Conservation (phyloP, 176 grass and related monocot genomes). For the Themeda triandra region DNA sequence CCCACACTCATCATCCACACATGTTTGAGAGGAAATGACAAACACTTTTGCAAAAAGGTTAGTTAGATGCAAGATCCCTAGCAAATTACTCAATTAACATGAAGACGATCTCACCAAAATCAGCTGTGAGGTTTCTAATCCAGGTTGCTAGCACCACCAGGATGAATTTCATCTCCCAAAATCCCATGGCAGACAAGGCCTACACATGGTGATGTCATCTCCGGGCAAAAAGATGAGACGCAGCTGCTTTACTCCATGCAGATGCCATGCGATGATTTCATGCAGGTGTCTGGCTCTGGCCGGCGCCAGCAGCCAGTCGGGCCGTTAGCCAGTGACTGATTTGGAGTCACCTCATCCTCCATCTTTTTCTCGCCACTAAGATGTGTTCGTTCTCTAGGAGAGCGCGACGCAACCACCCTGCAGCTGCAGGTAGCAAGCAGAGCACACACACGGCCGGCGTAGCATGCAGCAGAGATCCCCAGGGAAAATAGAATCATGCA, state of each 20-base stretch:
- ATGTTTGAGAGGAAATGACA: not conserved
- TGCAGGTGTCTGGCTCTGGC: constrained; percentile 16
- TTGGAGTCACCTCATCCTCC: constrained; percentile 27
- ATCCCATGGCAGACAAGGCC: constrained; percentile 35
- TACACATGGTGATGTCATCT: constrained; percentile 52
- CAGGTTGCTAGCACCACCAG: too few relatives aligned
- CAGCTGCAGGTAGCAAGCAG: not conserved
- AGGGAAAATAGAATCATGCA: constrained; percentile 37
- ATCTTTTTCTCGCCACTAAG: constrained; percentile 47
- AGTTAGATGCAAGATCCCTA: not conserved
- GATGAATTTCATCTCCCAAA: constrained; percentile 8
- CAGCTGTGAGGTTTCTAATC: too few relatives aligned
- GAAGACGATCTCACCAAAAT: not conserved
- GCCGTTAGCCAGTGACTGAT: constrained; percentile 41
- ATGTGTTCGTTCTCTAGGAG: constrained; percentile 51
- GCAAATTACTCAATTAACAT: not conserved
- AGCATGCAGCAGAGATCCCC: constrained; percentile 40
- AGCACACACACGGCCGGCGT: not conserved
- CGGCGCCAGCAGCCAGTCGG: not conserved
- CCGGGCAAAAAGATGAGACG: constrained; percentile 17
- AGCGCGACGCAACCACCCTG: constrained; percentile 15
- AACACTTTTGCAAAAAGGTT: not conserved
- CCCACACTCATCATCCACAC: not conserved
- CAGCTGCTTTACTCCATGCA: constrained; percentile 40
- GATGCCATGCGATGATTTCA: constrained; percentile 36